Evolutionary conservation across 768 basidiomycete species (phyloP), one percentile per base, ranked within the genome.

Genomic region (Mycena alexandri): DNA sequence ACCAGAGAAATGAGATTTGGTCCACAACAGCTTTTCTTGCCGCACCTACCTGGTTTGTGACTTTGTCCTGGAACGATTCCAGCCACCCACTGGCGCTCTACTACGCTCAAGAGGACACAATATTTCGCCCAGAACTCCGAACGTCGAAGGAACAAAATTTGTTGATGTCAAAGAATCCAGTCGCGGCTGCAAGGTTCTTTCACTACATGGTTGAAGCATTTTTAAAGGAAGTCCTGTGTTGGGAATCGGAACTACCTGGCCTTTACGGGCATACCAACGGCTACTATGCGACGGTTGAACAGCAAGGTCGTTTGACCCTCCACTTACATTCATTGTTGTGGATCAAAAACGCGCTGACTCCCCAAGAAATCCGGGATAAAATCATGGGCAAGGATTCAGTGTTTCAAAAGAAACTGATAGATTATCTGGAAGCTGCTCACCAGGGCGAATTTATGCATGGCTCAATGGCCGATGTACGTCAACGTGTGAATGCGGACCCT

Each of bases 11-110:
- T 71, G 78, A 82, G 51, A 75, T 79, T 2, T 79, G 77, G 78
- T 79, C 78, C 3, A 41, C 76, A 2, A 72, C 75, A n/a, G 61
- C 66, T 22, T 61, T 63, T 24, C 24, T 54, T 4, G 75, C 77
- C 13, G 75, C 78, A 11, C 79, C 79, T 16, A 71, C 70, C 0
- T 81, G 79, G 79, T 82, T 75, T 68, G 72, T 81, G 0, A 82
- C 80, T 12, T 50, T 80, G 25, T 73, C 80, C 1, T 79, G 76
- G 12, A 73, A 69, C 10, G 79, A 82, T 65, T 51, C 60, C 0
- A 68, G 68, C n/a, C 75, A 79, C 67, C 80, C 79, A 0, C 63
- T 82, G 7, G 75, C 74, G 12, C 21, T 82, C 9, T 81, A 81
- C 59, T 80, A 70, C 75, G 76, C 79, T 5, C 75, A 68, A 13